Base-by-base conservation (phyloP, 495 filamentous ascomycete species). In the Darksidea phi region DNA sequence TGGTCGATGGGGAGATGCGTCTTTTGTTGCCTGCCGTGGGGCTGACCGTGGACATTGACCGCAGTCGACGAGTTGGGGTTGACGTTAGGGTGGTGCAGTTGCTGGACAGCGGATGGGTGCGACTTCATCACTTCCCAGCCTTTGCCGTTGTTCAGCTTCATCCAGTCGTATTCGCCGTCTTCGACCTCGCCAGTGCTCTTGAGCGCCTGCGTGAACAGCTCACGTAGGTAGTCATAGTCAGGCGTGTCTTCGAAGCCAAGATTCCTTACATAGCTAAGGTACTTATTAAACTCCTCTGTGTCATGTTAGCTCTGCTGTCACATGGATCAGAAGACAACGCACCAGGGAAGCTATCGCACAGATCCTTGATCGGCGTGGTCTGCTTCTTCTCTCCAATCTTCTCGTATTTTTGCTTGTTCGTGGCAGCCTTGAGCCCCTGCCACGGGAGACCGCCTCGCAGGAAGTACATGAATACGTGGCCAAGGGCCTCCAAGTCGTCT, bases 311-410 rank as follows among this genome's bases (percentile, higher is more conserved):
- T 21, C n/a, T 5, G 23, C 17, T 24, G 26, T 8, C 24, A 8
- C 20, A 47, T 23, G 2, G n/a, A 18, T n/a, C 49, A 21, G 0
- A 3, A 12, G 24, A 54, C n/a, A 32, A 49, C 67, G 12, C 80
- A 88, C 86, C 86, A 67, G 94, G 94, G 77, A 93, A 97, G 48
- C 89, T 88, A 58, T 97, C 92, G 69, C 94, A 97, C 3, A 99
- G 85, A 68, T 99, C 95, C 75, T 96, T 95, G 81, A 99, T 93
- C 0, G 84, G 82, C 23, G 94, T 97, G 0, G 93, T 96, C 77
- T 97, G 94, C 78, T 99, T 99, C 88, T 97, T 97, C 78, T 99
- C 95, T 28, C 94, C 94, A 75, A 99, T 99, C 80, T 97, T 97
- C 77, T 99, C 94, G 67, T 99, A 99, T 78, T 99, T 99, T 72